Evolutionary conservation across 2,329 filamentous ascomycete genomes (phyloP).

Genomic region (Fusarium newnesense): DNA sequence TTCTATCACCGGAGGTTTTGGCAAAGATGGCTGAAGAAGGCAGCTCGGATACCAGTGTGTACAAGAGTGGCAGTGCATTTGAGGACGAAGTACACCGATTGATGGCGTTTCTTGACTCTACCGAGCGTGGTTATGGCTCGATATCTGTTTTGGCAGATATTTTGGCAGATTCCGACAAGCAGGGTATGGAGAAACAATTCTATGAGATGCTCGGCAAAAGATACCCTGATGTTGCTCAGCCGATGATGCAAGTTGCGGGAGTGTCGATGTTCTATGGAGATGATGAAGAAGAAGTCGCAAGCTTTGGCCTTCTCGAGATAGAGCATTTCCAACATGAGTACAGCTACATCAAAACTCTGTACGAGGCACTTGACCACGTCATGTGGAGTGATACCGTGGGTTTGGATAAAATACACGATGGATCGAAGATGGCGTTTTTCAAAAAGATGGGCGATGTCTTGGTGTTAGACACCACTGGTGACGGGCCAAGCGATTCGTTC

Average conservation of each 20-base stretch:
- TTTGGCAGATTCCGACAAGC: constrained; percentile 46
- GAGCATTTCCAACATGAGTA: constrained; percentile 52
- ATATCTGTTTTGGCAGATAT: constrained; percentile 58
- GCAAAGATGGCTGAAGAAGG: constrained; percentile 47
- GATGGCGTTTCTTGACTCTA: constrained; percentile 70
- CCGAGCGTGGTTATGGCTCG: constrained; percentile 69
- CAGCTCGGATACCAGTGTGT: constrained; percentile 42
- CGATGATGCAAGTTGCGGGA: constrained; percentile 49
- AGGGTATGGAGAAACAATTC: constrained; percentile 55
- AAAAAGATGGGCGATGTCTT: constrained; percentile 62
- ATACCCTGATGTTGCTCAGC: constrained; percentile 40
- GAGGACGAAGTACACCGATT: constrained; percentile 69
- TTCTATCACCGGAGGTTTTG: constrained; percentile 54
- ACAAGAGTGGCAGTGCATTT: constrained; percentile 50
- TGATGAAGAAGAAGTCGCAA: constrained; percentile 48
- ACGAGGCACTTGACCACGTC: constrained; percentile 60
- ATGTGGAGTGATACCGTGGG: constrained; percentile 59
- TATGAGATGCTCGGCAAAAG: constrained; percentile 55
- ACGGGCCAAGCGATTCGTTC: constrained; percentile 55
- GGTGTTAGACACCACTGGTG: constrained; percentile 56
- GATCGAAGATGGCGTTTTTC: constrained; percentile 56
- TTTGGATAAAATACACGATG: constrained; percentile 49
- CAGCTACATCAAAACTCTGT: constrained; percentile 54
- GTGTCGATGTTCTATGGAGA: constrained; percentile 46
- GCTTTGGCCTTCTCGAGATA: constrained; percentile 57